Conservation (phyloP, 2,329 filamentous ascomycete species). For the Scytalidium lignicola region DNA sequence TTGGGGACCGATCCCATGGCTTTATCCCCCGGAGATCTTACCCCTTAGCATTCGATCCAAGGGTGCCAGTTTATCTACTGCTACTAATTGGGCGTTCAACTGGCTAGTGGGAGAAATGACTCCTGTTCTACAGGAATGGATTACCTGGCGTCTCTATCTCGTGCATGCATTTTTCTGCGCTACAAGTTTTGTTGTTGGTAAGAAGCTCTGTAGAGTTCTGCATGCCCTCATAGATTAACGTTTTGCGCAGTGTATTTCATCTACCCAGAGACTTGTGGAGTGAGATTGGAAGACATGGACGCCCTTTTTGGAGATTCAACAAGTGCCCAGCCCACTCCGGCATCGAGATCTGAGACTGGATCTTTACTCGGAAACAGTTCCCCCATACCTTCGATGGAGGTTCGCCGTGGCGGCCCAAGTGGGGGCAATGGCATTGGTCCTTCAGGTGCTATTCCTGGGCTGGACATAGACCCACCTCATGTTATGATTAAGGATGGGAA, state of each 20-base stretch:
- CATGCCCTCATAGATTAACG: not conserved
- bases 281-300: constrained; percentile 96
- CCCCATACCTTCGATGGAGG: constrained; percentile 72
- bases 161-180: constrained; percentile 97
- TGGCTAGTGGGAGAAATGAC: constrained; percentile 96
- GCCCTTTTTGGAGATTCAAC: constrained; percentile 89
- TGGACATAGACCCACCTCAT: constrained; percentile 76
- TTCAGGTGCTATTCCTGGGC: constrained; percentile 68
- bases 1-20: constrained; percentile 98
- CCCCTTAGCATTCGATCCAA: constrained; percentile 95
- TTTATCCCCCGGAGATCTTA: constrained; percentile 98
- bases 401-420: constrained; percentile 42
- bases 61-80: constrained; percentile 92
- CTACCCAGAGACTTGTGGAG: constrained; percentile 93
- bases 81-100: constrained; percentile 97
- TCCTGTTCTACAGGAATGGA: constrained; percentile 84
- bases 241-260: constrained; percentile 79
- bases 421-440: constrained; percentile 51
- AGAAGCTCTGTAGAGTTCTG: constrained; percentile 33
- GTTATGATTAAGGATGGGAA: constrained; percentile 49
- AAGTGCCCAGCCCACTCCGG: constrained; percentile 74
- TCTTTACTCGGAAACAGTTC: constrained; percentile 74
- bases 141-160: constrained; percentile 90
- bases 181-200: constrained; percentile 91
- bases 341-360: constrained; percentile 72